phyloP scores from a whole-genome alignment of 2,329 filamentous ascomycete species.

The Aspergillus luchuensis region DNA sequence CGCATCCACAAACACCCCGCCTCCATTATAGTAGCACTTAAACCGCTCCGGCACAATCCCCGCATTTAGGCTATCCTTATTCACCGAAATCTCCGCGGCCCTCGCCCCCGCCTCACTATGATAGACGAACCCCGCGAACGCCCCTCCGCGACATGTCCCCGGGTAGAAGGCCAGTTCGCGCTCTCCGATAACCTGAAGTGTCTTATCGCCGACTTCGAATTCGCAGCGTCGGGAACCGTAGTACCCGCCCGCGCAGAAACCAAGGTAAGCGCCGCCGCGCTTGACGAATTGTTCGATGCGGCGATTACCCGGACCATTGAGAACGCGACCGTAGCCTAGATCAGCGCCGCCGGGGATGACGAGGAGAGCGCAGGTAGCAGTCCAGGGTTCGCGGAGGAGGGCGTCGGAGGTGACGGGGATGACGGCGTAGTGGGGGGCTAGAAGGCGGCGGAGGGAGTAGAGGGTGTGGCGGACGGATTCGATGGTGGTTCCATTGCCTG shows the following conservation, averaged over 20 bases:
- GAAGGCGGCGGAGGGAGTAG: conserved; percentile 79
- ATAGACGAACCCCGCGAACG: conserved; percentile 89
- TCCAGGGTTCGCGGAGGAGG: conserved; percentile 90
- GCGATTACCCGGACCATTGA: conserved; percentile 87
- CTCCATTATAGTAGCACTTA: conserved; percentile 87
- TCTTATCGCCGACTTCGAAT: conserved; percentile 82
- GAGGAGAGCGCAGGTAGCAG: conserved; percentile 78
- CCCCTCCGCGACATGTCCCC: conserved; percentile 79
- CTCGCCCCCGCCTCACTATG: conserved; percentile 81
- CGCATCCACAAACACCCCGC: conserved; percentile 87
- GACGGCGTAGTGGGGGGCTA: conserved; percentile 90
- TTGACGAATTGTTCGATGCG: conserved; percentile 84
- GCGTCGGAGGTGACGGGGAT: conserved; percentile 77
- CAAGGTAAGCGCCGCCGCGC: conserved; percentile 80
- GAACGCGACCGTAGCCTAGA: conserved; percentile 79
- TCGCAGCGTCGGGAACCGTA: conserved; percentile 82
- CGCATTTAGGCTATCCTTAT: conserved; percentile 59
- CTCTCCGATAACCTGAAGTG: conserved; percentile 80
- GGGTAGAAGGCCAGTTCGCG: conserved; percentile 89
- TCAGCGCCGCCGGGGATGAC: conserved; percentile 96
- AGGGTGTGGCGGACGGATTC: conserved; percentile 90
- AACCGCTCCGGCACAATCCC: conserved; percentile 64
- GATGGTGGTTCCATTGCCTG: conserved; percentile 80
- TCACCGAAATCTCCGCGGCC: conserved; percentile 68
- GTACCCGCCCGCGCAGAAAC: conserved; percentile 93